Conservation (phyloP, 192 early-diverging fungal genomes). For the Phlyctochytrium arcticum region DNA sequence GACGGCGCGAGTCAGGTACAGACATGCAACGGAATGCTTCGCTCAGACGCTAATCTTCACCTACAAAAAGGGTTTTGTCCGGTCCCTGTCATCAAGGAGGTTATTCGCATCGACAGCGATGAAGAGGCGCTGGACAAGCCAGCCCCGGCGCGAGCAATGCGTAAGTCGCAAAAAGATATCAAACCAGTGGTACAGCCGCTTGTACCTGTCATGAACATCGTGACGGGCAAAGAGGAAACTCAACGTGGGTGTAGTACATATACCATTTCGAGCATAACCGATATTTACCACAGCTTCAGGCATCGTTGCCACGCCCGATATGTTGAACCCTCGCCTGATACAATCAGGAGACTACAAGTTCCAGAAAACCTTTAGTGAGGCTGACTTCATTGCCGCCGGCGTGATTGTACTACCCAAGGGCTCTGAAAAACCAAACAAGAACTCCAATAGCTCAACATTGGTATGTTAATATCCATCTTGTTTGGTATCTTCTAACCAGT, state of each 20-base stretch:
- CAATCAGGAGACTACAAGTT: slow-evolving; percentile 40
- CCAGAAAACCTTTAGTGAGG: slow-evolving; percentile 53
- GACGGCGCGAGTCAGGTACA: slow-evolving; percentile 22
- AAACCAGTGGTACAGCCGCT: slow-evolving; percentile 18
- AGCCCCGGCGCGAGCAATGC: no score
- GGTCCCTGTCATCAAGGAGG: slow-evolving; percentile 20
- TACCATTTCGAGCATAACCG: neutral
- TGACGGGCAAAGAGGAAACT: slow-evolving; percentile 26
- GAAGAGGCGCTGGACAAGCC: slow-evolving; percentile 11
- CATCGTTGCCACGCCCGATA: slow-evolving; percentile 37
- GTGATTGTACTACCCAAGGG: slow-evolving; percentile 50
- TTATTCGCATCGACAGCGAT: slow-evolving; percentile 21
- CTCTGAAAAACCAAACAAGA: slow-evolving; percentile 47
- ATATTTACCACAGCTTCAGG: slow-evolving; percentile 8
- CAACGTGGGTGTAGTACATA: slow-evolving; percentile 17
- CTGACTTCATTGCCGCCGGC: slow-evolving; percentile 45
- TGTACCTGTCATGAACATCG: slow-evolving; percentile 32
- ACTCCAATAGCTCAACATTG: slow-evolving; percentile 38
- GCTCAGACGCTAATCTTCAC: neutral
- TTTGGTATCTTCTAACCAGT: no score
- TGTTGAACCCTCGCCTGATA: slow-evolving; percentile 25
- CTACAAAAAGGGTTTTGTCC: slow-evolving; percentile 1
- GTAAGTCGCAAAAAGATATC: slow-evolving; percentile 16
- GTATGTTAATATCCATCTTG: no score
- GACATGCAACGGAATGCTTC: neutral